Percentiles rank a stretch among this genome's conserved stretches.
Conservation (phyloP, 108 stramenopile species). For the Discostella pseudostelligera region DNA sequence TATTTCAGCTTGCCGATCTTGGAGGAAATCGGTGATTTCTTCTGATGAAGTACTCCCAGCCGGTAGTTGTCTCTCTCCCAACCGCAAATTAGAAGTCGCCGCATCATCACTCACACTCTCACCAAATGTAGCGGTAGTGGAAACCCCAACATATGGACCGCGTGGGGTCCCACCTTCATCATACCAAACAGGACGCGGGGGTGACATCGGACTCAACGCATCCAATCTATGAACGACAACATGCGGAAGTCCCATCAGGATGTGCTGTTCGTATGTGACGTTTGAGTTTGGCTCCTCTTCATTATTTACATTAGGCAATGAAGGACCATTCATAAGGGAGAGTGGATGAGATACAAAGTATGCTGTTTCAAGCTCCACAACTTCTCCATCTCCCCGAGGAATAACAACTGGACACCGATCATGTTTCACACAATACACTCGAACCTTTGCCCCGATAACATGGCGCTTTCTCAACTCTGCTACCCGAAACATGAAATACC, state of each 20-base stretch:
- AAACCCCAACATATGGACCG: slow-evolving; percentile 6
- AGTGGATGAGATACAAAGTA: slow-evolving; percentile 46
- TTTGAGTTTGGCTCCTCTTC: slow-evolving; percentile 25
- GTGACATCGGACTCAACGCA: slow-evolving; percentile 75
- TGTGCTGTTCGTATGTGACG: slow-evolving; percentile 53
- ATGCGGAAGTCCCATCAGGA: slow-evolving; percentile 94
- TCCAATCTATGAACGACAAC: slow-evolving; percentile 93
- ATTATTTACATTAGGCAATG: neutral
- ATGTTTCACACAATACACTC: slow-evolving; percentile 88
- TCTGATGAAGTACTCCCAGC: slow-evolving; percentile 25
- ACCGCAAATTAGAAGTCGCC: slow-evolving; percentile 9
- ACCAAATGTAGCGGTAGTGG: slow-evolving; percentile 5
- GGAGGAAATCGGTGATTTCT: slow-evolving; percentile 65
- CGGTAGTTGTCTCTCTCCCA: slow-evolving; percentile 25
- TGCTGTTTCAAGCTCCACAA: slow-evolving; percentile 41
- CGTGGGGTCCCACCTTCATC: slow-evolving; percentile 59
- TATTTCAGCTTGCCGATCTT: slow-evolving; percentile 89
- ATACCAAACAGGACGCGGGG: slow-evolving; percentile 65
- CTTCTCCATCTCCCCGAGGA: slow-evolving; percentile 1
- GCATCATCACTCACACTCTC: slow-evolving; percentile 2
- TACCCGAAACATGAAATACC: slow-evolving; percentile 93
- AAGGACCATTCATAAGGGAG: slow-evolving; percentile 24
- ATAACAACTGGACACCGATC: slow-evolving; percentile 53
- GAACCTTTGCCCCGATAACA: slow-evolving; percentile 89
- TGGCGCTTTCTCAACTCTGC: slow-evolving; percentile 91